These are phyloP conservation scores for Metschnikowia koreensis DNA, from an alignment of 805 yeast species.

Conservation along the genomic window DNA sequence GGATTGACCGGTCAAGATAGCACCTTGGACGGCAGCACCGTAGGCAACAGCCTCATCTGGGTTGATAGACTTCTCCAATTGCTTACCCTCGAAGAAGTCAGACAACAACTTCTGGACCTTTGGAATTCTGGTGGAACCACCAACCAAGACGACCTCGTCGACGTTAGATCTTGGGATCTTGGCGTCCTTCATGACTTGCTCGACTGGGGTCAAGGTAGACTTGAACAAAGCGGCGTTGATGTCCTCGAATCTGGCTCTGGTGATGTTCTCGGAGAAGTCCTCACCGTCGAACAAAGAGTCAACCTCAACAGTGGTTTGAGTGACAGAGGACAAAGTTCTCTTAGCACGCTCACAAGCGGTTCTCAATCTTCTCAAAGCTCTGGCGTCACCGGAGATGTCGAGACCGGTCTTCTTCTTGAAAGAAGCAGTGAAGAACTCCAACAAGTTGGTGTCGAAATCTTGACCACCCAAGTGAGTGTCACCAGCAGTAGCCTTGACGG, in stretches of 20 bases:
- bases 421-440: constrained; percentile 46
- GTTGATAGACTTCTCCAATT: constrained; percentile 95
- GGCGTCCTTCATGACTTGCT: constrained; percentile 91
- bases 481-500: constrained; percentile 85
- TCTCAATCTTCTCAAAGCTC: constrained; percentile 73
- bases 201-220: constrained; percentile 94
- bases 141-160: constrained; percentile 94
- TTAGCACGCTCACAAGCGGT: constrained; percentile 98
- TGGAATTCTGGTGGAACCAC: constrained; percentile 99
- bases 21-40: constrained; percentile 99
- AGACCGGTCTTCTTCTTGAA: constrained; percentile 48
- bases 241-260: constrained; percentile 98
- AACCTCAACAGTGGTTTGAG: constrained; percentile 93
- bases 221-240: constrained; percentile 89
- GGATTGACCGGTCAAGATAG: constrained; percentile 50
- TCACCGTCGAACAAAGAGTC: constrained; percentile 93
- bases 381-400: constrained; percentile 46
- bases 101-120: constrained; percentile 93
- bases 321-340: constrained; percentile 92
- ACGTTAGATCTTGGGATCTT: constrained; percentile 83
- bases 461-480: constrained; percentile 54
- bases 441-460: constrained; percentile 51
- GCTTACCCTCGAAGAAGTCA: constrained; percentile 88
- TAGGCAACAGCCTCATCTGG: constrained; percentile 99
- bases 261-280: constrained; percentile 91